These are phyloP conservation scores for Pyricularia pennisetigena DNA, from an alignment of 2,329 filamentous ascomycete species.

Conservation along the genomic window DNA sequence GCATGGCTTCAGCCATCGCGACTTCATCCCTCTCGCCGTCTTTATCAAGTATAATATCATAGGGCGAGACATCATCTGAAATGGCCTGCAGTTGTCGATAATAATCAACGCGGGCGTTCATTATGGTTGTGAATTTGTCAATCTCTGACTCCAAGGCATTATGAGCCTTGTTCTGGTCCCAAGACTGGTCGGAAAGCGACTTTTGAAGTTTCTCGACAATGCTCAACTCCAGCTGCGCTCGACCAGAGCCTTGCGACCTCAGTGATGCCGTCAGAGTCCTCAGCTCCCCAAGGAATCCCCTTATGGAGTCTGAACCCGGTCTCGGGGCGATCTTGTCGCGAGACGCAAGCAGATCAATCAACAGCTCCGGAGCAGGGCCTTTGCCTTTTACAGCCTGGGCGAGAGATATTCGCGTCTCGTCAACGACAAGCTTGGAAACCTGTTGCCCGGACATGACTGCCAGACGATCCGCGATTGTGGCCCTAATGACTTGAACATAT, in stretches of 20 bases:
- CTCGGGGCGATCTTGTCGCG: conserved; percentile 38
- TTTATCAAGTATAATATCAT: conserved; percentile 54
- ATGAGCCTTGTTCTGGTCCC: conserved; percentile 38
- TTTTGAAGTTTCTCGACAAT: conserved; percentile 58
- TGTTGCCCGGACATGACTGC: conserved; percentile 65
- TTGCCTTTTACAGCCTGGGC: conserved; percentile 49
- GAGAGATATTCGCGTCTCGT: conserved; percentile 59
- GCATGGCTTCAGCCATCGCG: conserved; percentile 21
- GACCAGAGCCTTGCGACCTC: conserved; percentile 14
- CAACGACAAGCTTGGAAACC: conserved; percentile 59
- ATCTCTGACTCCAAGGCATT: conserved; percentile 55
- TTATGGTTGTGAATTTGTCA: conserved; percentile 63
- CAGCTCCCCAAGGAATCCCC: conserved; percentile 59
- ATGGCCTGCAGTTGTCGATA: conserved; percentile 84
- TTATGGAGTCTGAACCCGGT: conserved; percentile 51
- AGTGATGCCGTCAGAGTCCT: conserved; percentile 40
- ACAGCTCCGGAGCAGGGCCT: conserved; percentile 60
- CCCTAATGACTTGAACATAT: conserved; percentile 70
- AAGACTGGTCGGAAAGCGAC: conserved; percentile 23
- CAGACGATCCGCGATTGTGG: conserved; percentile 68
- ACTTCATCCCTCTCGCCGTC: conserved; percentile 5
- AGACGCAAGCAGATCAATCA: conserved; percentile 38
- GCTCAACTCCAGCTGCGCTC: conserved; percentile 51
- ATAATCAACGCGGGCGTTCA: conserved; percentile 82
- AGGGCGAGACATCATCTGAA: conserved; percentile 77